These are phyloP conservation scores for Pseudonectria foliicola DNA, from an alignment of 2,329 filamentous ascomycete species.

Conservation along the genomic window DNA sequence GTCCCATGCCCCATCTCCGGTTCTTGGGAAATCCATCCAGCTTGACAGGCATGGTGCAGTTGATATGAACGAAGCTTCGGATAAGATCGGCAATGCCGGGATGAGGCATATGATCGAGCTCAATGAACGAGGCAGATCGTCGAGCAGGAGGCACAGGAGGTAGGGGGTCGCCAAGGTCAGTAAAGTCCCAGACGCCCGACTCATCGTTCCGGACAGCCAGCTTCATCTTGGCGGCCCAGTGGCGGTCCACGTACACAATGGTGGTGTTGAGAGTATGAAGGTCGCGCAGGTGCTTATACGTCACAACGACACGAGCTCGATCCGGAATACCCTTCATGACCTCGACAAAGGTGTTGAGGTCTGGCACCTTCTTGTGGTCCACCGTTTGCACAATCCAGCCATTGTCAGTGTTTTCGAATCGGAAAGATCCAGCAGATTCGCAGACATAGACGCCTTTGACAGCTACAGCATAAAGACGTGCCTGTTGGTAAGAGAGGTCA, in stretches of 20 bases:
- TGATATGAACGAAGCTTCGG: conserved; percentile 87
- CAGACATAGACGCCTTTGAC: conserved; percentile 91
- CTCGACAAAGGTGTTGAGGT: conserved; percentile 81
- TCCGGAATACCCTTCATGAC: conserved; percentile 85
- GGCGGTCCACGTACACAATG: conserved; percentile 86
- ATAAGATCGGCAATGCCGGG: conserved; percentile 89
- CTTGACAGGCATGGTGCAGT: conserved; percentile 90
- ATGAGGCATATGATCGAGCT: conserved; percentile 80
- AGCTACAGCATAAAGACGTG: conserved; percentile 88
- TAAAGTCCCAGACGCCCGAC: conserved; percentile 91
- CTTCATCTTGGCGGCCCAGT: conserved; percentile 95
- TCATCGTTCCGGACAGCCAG: conserved; percentile 83
- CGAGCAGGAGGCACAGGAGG: conserved; percentile 66
- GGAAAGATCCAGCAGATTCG: conserved; percentile 90
- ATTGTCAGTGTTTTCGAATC: conserved; percentile 82
- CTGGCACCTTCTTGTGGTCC: conserved; percentile 83
- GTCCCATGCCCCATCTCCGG: conserved; percentile 86
- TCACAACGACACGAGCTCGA: conserved; percentile 78
- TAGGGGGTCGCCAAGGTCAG: conserved; percentile 72
- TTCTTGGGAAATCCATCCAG: conserved; percentile 96
- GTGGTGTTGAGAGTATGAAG: conserved; percentile 90
- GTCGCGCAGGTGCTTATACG: conserved; percentile 91
- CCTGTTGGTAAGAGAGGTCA: conserved; percentile 93
- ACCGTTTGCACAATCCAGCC: conserved; percentile 92
- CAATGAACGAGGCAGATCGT: conserved; percentile 82